phyloP scores from a whole-genome alignment of 257 asterid species.

The Salvia hispanica region DNA sequence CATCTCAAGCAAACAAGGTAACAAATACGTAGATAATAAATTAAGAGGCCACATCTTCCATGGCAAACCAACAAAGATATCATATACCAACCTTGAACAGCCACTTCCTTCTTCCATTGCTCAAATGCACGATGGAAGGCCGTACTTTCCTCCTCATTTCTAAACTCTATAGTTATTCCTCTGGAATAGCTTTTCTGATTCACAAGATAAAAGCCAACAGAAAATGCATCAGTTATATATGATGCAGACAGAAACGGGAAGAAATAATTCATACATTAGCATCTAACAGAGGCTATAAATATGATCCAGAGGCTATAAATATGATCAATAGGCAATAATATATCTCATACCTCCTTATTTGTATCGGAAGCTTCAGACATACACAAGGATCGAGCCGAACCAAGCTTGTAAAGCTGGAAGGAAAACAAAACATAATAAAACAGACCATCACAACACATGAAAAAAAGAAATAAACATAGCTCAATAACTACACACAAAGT shows the following conservation, averaged over 20 bases:
- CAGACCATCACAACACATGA: constrained; percentile 24
- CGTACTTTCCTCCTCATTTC: constrained; percentile 86
- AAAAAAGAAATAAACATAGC: constrained; percentile 7
- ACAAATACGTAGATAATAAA: constrained; percentile 9
- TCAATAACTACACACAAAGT: constrained; percentile 8
- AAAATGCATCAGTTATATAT: constrained; percentile 29
- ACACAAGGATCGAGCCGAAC: constrained; percentile 71
- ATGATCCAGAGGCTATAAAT: constrained; percentile 9
- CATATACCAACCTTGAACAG: constrained; percentile 72
- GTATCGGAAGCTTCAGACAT: constrained; percentile 63
- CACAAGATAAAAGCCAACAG: constrained; percentile 48
- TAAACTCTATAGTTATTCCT: constrained; percentile 87
- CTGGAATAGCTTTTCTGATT: constrained; percentile 84
- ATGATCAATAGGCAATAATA: neutral
- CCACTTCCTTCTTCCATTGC: constrained; percentile 83
- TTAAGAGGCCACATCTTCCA: constrained; percentile 22
- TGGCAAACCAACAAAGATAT: constrained; percentile 28
- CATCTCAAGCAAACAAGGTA: constrained; percentile 18
- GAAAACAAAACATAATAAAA: constrained; percentile 22
- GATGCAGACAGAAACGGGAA: constrained; percentile 23
- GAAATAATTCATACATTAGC: neutral
- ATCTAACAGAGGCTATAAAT: too few species aligned
- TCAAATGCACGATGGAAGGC: constrained; percentile 94
- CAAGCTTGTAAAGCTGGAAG: constrained; percentile 79
- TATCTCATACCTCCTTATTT: constrained; percentile 66